These are phyloP conservation scores for Ceratobasidium papillatum DNA, from an alignment of 1,284 basidiomycete genomes.

Conservation along the genomic window DNA sequence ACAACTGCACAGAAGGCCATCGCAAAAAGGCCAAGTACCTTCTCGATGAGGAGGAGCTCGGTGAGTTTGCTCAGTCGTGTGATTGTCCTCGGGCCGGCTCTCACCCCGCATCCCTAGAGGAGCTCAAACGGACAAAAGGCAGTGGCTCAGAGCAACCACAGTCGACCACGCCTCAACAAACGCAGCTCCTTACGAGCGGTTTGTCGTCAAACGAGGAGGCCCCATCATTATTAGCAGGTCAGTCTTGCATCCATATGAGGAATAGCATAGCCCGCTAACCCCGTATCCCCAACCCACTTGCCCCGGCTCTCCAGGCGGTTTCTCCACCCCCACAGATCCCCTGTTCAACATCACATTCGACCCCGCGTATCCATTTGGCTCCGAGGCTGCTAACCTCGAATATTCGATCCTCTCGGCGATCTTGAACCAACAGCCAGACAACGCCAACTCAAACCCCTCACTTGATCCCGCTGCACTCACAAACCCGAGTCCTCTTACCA, in stretches of 20 bases:
- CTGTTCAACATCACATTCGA: slow-evolving; percentile 71
- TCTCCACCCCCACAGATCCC: slow-evolving; percentile 61
- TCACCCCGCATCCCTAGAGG: slow-evolving; percentile 34
- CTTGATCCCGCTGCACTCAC: slow-evolving; percentile 33
- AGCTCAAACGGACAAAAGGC: slow-evolving; percentile 45
- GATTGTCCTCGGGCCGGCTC: slow-evolving; percentile 18
- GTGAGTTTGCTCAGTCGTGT: slow-evolving; percentile 58
- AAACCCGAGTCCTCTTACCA: slow-evolving; percentile 27
- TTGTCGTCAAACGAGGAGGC: slow-evolving; percentile 13
- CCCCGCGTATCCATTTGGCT: slow-evolving; percentile 74
- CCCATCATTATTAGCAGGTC: slow-evolving; percentile 38
- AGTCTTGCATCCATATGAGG: slow-evolving; percentile 43
- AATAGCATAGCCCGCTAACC: slow-evolving; percentile 45
- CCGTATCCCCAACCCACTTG: slow-evolving; percentile 46
- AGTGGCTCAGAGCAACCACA: slow-evolving; percentile 44
- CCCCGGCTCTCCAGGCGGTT: slow-evolving; percentile 38
- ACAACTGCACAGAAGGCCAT: slow-evolving; percentile 91
- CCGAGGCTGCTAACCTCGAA: slow-evolving; percentile 88
- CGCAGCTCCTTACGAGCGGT: slow-evolving; percentile 1
- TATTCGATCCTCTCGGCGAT: slow-evolving; percentile 93
- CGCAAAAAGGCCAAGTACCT: slow-evolving; percentile 99
- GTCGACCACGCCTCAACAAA: slow-evolving; percentile 30
- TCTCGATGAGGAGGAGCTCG: slow-evolving; percentile 88
- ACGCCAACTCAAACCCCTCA: slow-evolving; percentile 25
- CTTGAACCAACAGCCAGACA: slow-evolving; percentile 53